Conservation (phyloP, 768 basidiomycete species). For the Suillus americanus region DNA sequence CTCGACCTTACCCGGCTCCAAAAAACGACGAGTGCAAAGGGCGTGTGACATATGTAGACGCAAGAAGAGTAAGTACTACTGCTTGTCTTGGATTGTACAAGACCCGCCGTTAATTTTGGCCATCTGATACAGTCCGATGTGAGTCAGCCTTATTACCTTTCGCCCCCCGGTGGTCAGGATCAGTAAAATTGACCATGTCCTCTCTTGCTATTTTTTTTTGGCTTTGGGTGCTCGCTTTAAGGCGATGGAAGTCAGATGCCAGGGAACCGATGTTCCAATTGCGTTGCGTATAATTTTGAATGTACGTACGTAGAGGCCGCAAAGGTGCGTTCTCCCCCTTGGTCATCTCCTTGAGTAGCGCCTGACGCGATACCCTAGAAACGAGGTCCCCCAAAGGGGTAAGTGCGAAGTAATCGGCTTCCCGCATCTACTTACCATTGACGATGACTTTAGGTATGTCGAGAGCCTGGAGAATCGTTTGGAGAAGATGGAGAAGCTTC, state of each 20-base stretch:
- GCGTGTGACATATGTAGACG: conserved; percentile 83
- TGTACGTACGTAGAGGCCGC: conserved; percentile 59
- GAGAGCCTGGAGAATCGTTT: conserved; percentile 61
- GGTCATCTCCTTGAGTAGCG: not conserved
- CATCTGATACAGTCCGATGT: conserved; percentile 57
- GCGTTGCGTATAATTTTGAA: conserved; percentile 43
- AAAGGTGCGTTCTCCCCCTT: conserved; percentile 38
- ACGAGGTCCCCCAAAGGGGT: conserved; percentile 40
- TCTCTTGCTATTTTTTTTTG: not conserved
- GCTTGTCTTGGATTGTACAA: conserved; percentile 1
- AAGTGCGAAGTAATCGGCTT: conserved; percentile 8
- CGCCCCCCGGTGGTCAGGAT: not conserved
- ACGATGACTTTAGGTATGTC: conserved; percentile 44
- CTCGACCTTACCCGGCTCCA: conserved; percentile 37
- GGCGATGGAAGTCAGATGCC: conserved; percentile 65
- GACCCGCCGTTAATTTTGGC: conserved; percentile 9
- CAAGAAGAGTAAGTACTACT: conserved; percentile 70
- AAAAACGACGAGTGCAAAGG: conserved; percentile 73
- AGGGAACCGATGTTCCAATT: conserved; percentile 56
- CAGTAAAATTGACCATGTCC: not conserved
- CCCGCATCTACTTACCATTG: not conserved
- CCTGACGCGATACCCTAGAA: conserved; percentile 28
- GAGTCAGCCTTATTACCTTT: conserved; percentile 25
- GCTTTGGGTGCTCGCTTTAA: conserved; percentile 17
- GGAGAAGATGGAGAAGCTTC: conserved; percentile 62